A percentile compares a stretch with the other conserved stretches of the same genome.
These are phyloP conservation scores for Dioscorea zingiberensis DNA, from an alignment of 106 monocot genomes.

Conservation along the genomic window DNA sequence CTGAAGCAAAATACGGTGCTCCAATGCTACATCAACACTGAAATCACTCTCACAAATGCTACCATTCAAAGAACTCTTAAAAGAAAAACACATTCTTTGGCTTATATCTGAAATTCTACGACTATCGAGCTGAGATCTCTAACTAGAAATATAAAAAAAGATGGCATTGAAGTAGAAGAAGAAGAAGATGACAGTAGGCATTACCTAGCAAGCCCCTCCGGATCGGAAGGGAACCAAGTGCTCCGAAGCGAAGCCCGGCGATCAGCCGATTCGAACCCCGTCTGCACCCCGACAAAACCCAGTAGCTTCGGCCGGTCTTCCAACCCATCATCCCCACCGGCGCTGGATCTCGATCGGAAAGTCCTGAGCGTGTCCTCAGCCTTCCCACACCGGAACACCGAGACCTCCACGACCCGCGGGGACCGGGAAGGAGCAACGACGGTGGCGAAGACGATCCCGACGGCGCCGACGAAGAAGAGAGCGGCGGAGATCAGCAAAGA, in stretches of 20 bases:
- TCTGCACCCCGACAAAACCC: slow-evolving; percentile 94
- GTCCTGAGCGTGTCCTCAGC: slow-evolving; percentile 8
- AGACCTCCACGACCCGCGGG: background rate
- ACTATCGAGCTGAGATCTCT: background rate
- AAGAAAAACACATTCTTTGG: background rate
- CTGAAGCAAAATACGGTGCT: too few relatives aligned
- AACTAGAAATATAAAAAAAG: background rate
- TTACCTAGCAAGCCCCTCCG: slow-evolving; percentile 63
- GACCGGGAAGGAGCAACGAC: slow-evolving; percentile 4
- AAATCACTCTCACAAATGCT: background rate
- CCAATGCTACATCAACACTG: background rate
- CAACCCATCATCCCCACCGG: background rate
- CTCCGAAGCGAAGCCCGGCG: slow-evolving; percentile 61
- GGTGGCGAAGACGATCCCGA: background rate
- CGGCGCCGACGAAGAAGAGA: background rate
- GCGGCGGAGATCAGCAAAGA: background rate
- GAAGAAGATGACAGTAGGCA: too few relatives aligned
- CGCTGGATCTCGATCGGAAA: background rate
- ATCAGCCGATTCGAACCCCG: slow-evolving; percentile 64
- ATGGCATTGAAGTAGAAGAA: background rate
- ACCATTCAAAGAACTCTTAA: background rate
- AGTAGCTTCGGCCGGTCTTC: slow-evolving; percentile 46
- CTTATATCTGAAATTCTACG: background rate
- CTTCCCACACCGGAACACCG: slow-evolving; percentile 5
- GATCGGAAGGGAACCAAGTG: slow-evolving; percentile 91